These are phyloP conservation scores for Septoria petroselini DNA, from an alignment of 2,329 filamentous ascomycete species.

Conservation along the genomic window DNA sequence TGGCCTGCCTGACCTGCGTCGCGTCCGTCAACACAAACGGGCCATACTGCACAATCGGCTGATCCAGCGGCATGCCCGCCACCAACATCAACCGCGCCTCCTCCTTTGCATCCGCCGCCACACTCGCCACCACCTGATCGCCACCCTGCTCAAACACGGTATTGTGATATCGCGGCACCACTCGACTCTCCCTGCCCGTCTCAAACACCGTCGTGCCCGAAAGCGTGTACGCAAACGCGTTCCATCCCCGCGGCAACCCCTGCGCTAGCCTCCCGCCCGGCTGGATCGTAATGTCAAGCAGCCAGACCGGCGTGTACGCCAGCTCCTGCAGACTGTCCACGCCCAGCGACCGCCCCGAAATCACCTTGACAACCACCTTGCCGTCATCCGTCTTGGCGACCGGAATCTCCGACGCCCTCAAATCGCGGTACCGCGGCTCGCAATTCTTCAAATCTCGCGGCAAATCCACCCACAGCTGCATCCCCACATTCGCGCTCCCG, in stretches of 20 bases:
- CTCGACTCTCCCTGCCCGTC: conserved; percentile 49
- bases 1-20: conserved; percentile 71
- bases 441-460: conserved; percentile 77
- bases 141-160: conserved; percentile 81
- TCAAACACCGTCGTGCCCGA: conserved; percentile 67
- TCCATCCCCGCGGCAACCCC: conserved; percentile 75
- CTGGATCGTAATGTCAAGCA: conserved; percentile 75
- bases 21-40: conserved; percentile 75
- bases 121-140: conserved; percentile 69
- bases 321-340: conserved; percentile 85
- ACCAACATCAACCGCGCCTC: conserved; percentile 64
- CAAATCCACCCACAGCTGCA: conserved; percentile 95
- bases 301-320: conserved; percentile 96
- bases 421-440: conserved; percentile 88
- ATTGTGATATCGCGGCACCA: conserved; percentile 73
- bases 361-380: conserved; percentile 80
- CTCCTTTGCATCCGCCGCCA: conserved; percentile 63
- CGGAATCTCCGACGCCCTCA: conserved; percentile 76
- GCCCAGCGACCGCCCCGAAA: conserved; percentile 78
- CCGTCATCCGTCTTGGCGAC: conserved; percentile 66
- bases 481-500: conserved; percentile 73
- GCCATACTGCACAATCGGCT: conserved; percentile 78
- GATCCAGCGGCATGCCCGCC: conserved; percentile 75
- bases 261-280: conserved; percentile 78
- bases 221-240: conserved; percentile 85